These are phyloP conservation scores for Rhododendron kiyosumense DNA, from an alignment of 148 eudicot genomes.

Conservation along the genomic window DNA sequence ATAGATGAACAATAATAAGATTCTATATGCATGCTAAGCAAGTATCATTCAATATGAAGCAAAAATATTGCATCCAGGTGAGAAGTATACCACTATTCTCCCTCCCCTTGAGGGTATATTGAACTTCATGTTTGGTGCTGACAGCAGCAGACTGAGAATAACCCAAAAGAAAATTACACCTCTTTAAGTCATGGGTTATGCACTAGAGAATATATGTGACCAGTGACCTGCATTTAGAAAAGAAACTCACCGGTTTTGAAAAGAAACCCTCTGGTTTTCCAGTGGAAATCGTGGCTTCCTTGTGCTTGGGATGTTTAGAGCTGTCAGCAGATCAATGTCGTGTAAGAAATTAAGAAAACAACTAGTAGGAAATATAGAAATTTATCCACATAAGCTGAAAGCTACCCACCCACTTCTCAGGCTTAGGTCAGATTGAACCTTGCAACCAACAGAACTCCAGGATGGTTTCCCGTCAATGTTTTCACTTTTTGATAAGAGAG, in stretches of 20 bases:
- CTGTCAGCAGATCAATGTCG: constrained; percentile 11
- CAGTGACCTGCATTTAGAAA: not conserved
- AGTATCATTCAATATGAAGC: not conserved
- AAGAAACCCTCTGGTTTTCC: constrained; percentile 17
- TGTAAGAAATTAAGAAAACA: not conserved
- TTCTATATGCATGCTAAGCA: not conserved
- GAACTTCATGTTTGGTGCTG: constrained; percentile 11
- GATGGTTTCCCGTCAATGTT: constrained; percentile 17
- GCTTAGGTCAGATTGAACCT: constrained; percentile 14
- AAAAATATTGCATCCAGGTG: not conserved
- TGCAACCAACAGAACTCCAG: constrained; percentile 4
- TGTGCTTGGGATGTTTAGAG: constrained; percentile 14
- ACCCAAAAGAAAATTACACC: not conserved
- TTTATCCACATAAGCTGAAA: not conserved
- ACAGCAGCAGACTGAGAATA: constrained; percentile 26
- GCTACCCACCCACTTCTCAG: constrained; percentile 19
- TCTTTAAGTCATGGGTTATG: not conserved
- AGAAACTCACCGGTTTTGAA: constrained; percentile 16
- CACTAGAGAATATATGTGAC: not conserved
- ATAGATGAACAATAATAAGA: not conserved
- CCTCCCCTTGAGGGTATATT: constrained; percentile 12
- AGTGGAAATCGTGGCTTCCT: constrained; percentile 6
- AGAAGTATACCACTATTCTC: constrained; percentile 25
- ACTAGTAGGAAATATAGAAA: not conserved
- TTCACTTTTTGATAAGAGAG: constrained; percentile 17